A percentile compares a stretch with the other conserved stretches of the same genome.
These are phyloP conservation scores for Colletotrichum spaethianum DNA, from an alignment of 2,329 filamentous ascomycete species.

Conservation along the genomic window DNA sequence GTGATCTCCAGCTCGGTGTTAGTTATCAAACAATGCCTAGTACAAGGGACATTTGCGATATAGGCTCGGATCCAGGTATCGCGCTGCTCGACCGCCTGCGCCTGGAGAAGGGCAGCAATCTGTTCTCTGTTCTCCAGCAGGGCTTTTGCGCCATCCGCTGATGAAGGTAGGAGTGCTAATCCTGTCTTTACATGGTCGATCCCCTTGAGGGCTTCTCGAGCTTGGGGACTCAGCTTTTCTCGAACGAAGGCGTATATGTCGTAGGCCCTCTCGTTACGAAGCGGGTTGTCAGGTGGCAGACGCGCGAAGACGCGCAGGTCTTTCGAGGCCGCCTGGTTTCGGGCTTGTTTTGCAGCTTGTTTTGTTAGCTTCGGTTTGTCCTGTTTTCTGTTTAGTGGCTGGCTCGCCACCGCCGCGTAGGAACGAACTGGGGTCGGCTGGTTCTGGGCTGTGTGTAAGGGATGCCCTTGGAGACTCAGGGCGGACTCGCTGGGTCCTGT, in stretches of 20 bases:
- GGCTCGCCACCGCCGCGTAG: background rate
- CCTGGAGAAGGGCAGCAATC: constrained; percentile 7
- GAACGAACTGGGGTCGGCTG: background rate
- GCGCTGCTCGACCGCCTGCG: constrained; percentile 7
- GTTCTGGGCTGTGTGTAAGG: background rate
- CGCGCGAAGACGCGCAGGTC: constrained; percentile 3
- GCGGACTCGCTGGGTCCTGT: background rate
- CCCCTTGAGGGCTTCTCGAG: no score
- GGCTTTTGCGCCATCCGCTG: background rate
- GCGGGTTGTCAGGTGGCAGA: background rate
- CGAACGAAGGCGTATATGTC: constrained; percentile 5
- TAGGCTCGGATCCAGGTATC: background rate
- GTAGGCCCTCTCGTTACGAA: constrained; percentile 6
- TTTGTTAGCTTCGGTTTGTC: background rate
- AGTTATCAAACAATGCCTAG: background rate
- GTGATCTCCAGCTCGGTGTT: constrained; percentile 5
- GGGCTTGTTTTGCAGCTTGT: background rate
- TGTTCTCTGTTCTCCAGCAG: constrained; percentile 7
- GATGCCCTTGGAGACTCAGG: background rate
- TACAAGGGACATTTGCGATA: background rate
- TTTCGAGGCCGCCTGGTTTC: constrained; percentile 3
- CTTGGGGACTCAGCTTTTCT: background rate
- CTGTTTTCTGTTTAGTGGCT: background rate
- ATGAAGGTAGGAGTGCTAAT: constrained; percentile 12
- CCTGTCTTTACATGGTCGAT: background rate